Evolutionary conservation across 2,329 filamentous ascomycete species (phyloP), one percentile per base, ranked within the genome.

Genomic region (Dendryphion nanum): DNA sequence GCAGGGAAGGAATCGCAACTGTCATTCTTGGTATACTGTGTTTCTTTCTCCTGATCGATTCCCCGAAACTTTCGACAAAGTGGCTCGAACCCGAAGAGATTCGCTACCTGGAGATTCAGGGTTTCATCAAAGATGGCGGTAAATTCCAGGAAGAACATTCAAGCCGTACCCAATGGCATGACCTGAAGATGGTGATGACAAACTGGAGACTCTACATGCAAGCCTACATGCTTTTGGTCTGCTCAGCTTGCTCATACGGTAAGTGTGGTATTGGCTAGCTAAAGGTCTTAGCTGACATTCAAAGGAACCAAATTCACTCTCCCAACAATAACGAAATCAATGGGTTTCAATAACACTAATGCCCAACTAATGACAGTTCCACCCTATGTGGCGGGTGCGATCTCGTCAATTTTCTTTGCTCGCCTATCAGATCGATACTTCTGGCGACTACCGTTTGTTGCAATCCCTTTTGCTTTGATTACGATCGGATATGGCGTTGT

Each of bases 1-100:
- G n/a, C n/a, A n/a, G n/a, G n/a, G 68, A 71, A 44, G 68, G 66
- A 14, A 37, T 37, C n/a, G 51, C 51, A 2, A 66, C 61, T 13
- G 36, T 38, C 15, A 16, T 33, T 10, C 36, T 38, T 17, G 36
- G 36, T 5, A 20, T 33, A 16, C 13, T 19, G 12, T 38, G 1
- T 45, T 66, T 37, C 45, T 55, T 14, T 46, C 16, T 29, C 5
- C 29, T 43, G n/a, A 28, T 39, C n/a, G 41, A 43, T 30, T 32
- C 34, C 14, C 41, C 41, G 12, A 5, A 6, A 13, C 28, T 40
- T 13, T 36, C 33, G 6, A 30, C 23, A 14, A n/a, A 29, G n/a
- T 47, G 38, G 24, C 38, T 47, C 8, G 28, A 20, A 5, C 19
- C 41, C 5, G 43, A 45, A 2, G 43, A 45, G 30, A 38, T 38